These are phyloP conservation scores for Hyaloscypha finlandica DNA, from an alignment of 495 filamentous ascomycete genomes.

Conservation along the genomic window DNA sequence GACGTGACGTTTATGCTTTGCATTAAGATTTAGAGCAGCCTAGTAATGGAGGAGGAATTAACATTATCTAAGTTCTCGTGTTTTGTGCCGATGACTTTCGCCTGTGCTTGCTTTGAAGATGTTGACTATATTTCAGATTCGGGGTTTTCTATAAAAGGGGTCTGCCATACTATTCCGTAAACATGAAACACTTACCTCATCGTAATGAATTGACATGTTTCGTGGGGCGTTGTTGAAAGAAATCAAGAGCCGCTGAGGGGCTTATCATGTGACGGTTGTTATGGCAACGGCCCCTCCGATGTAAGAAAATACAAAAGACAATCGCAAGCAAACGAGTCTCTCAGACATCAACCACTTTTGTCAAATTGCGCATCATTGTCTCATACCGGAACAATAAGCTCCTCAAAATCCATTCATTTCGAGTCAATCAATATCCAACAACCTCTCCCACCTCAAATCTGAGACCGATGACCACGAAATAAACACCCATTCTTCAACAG, in stretches of 20 bases:
- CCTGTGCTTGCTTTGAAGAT: too few species aligned
- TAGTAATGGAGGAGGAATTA: neutral
- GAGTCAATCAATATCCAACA: conserved; percentile 1
- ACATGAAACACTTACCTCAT: too few species aligned
- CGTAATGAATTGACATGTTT: too few species aligned
- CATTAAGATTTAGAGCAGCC: neutral
- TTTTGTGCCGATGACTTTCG: too few species aligned
- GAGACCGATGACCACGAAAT: conserved; percentile 15
- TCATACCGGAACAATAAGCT: neutral
- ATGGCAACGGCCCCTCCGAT: neutral
- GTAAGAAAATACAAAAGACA: neutral
- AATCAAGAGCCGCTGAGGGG: neutral
- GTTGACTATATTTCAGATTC: too few species aligned
- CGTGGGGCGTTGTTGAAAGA: too few species aligned
- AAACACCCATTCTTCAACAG: neutral
- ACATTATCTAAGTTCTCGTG: neutral
- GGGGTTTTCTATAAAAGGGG: too few species aligned
- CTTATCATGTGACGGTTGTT: neutral
- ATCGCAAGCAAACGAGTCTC: neutral
- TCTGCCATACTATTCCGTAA: too few species aligned
- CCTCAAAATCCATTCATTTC: neutral
- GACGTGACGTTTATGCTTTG: conserved; percentile 4
- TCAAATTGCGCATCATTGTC: conserved; percentile 4
- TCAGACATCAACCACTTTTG: neutral
- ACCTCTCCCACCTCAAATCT: neutral